Conservation (phyloP, 192 early-diverging fungal genomes). For the Coemansia sp. region DNA sequence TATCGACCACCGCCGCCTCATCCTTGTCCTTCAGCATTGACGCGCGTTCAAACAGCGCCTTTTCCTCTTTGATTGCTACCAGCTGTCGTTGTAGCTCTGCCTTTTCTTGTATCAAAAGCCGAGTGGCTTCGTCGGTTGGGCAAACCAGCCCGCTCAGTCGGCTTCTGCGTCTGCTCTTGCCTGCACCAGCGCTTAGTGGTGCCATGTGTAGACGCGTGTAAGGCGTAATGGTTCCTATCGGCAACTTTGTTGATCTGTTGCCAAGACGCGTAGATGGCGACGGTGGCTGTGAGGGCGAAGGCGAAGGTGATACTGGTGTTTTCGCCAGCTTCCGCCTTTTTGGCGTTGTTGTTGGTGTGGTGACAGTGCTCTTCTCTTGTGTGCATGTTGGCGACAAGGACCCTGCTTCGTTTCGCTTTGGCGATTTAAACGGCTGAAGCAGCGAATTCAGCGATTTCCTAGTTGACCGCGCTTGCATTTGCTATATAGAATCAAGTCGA, state of each 20-base stretch:
- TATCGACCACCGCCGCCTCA: slow-evolving; percentile 25
- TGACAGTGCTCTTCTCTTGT: not conserved
- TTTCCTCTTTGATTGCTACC: slow-evolving; percentile 18
- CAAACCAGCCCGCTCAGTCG: not conserved
- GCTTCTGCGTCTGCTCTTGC: not conserved
- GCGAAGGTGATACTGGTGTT: not conserved
- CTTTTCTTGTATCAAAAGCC: slow-evolving; percentile 23
- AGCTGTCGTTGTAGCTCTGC: slow-evolving; percentile 19
- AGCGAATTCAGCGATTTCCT: slow-evolving; percentile 21
- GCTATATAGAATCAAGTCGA: not conserved
- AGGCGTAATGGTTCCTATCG: not conserved
- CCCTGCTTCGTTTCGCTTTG: slow-evolving; percentile 11
- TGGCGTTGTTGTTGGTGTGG: not conserved
- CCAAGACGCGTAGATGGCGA: not conserved
- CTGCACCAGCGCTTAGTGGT: not conserved
- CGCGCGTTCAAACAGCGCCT: slow-evolving; percentile 31
- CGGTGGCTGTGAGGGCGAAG: too few species aligned
- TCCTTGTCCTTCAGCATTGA: slow-evolving; percentile 17
- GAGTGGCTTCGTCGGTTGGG: slow-evolving; percentile 13
- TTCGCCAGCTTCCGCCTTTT: not conserved
- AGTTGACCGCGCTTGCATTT: slow-evolving; percentile 17
- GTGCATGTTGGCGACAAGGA: not conserved
- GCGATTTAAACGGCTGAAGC: slow-evolving; percentile 50
- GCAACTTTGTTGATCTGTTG: not conserved
- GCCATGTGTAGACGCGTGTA: not conserved